phyloP scores from a whole-genome alignment of 352 stramenopile genomes.

The Phytophthora agathidicida region DNA sequence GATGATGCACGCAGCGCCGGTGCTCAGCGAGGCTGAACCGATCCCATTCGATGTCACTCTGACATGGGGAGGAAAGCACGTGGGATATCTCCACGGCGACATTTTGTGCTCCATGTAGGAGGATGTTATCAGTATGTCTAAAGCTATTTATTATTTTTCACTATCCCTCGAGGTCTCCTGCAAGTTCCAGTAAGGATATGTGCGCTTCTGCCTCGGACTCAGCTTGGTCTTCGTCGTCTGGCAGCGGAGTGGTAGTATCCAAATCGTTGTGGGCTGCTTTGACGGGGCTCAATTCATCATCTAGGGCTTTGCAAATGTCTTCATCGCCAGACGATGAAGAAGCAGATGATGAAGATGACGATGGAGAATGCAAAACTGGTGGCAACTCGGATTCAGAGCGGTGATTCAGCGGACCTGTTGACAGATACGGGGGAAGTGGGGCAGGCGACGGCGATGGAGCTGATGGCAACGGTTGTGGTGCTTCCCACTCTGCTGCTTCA shows the following conservation, averaged over 20 bases:
- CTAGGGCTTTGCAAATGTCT: conserved; percentile 17
- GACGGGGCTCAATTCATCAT: conserved; percentile 17
- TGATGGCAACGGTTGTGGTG: conserved; percentile 49
- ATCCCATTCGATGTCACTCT: conserved; percentile 76
- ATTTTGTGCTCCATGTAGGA: conserved; percentile 51
- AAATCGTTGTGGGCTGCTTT: background rate
- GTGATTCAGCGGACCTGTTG: conserved; percentile 8
- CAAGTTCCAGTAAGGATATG: conserved; percentile 66
- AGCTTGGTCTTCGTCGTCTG: background rate
- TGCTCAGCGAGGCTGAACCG: conserved; percentile 48
- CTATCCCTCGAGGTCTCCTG: conserved; percentile 11
- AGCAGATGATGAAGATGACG: conserved; percentile 38
- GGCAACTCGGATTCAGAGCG: conserved; percentile 21
- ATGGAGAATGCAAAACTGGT: conserved; percentile 22
- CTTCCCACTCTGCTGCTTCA: conserved; percentile 36
- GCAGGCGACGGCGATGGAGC: conserved; percentile 30
- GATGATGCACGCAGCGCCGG: conserved; percentile 43
- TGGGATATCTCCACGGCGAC: conserved; percentile 57
- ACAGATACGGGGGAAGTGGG: conserved; percentile 48
- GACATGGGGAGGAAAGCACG: conserved; percentile 76
- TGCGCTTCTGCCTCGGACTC: conserved; percentile 18
- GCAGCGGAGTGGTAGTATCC: background rate
- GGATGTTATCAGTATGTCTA: conserved; percentile 1
- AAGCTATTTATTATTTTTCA: conserved; percentile 30
- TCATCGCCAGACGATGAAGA: conserved; percentile 35